These are phyloP conservation scores for Colletotrichum gloeosporioides DNA, from an alignment of 2,329 filamentous ascomycete species.

Conservation along the genomic window DNA sequence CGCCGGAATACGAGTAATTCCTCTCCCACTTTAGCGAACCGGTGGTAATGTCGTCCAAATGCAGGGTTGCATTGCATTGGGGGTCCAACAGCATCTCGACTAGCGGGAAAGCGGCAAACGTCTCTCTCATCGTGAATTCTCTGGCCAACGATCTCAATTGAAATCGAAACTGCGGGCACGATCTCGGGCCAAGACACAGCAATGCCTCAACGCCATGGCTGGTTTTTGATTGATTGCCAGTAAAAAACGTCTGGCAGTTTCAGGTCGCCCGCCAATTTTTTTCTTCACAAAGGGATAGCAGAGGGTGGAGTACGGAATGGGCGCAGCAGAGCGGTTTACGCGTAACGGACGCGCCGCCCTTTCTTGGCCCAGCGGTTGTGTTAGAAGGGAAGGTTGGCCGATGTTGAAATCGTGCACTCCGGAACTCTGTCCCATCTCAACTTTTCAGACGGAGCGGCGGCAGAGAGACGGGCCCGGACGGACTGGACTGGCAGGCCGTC, in stretches of 20 bases:
- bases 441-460: background rate
- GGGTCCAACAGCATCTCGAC: background rate
- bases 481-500: background rate
- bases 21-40: background rate
- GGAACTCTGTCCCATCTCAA: background rate
- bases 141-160: background rate
- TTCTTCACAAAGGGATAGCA: background rate
- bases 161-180: background rate
- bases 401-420: background rate
- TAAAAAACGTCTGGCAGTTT: background rate
- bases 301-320: background rate
- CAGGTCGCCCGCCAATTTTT: background rate
- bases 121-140: background rate
- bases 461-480: background rate
- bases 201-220: background rate
- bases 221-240: background rate
- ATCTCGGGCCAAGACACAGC: background rate
- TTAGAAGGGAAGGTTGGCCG: background rate
- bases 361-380: background rate
- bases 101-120: background rate
- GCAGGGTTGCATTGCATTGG: background rate
- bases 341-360: background rate
- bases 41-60: background rate
- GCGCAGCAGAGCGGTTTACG: background rate
- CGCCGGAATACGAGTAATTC: background rate